These are phyloP conservation scores for Hysterangium stoloniferum DNA, from an alignment of 768 basidiomycete genomes.

Conservation along the genomic window DNA sequence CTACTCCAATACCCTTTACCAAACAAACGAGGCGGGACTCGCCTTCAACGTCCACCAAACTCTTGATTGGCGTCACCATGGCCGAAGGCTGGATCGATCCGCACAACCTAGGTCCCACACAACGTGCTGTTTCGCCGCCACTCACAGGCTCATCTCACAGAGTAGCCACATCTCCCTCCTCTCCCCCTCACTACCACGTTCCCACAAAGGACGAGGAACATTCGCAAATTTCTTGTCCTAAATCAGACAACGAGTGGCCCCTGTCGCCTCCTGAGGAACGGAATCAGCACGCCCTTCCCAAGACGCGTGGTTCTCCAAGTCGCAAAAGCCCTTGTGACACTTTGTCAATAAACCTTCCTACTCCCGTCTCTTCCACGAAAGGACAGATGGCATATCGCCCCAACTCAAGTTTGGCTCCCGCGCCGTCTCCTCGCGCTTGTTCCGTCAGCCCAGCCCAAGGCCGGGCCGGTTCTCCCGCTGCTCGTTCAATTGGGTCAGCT, in stretches of 20 bases:
- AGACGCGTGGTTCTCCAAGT: background rate
- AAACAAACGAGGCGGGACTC: conserved; percentile 4
- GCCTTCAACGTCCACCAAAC: conserved; percentile 8
- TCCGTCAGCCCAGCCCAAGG: too few relatives aligned
- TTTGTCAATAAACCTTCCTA: background rate
- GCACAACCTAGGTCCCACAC: too few relatives aligned
- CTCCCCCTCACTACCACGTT: background rate
- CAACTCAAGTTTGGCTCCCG: too few relatives aligned
- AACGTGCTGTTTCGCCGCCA: too few relatives aligned
- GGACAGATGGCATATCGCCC: background rate
- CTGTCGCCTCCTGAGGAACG: too few relatives aligned
- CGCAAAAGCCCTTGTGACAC: background rate
- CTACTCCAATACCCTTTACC: conserved; percentile 5
- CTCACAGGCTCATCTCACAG: too few relatives aligned
- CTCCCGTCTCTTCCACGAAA: background rate
- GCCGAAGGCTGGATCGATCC: too few relatives aligned
- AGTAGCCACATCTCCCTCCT: background rate
- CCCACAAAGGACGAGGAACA: background rate
- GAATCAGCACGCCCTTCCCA: too few relatives aligned
- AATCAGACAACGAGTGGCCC: background rate
- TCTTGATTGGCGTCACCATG: background rate
- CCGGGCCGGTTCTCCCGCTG: background rate
- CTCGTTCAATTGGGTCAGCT: background rate
- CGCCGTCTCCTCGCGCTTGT: too few relatives aligned
- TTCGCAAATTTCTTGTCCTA: background rate